Conservation (phyloP, 352 stramenopile species). For the Globisporangium heterothallicum region DNA sequence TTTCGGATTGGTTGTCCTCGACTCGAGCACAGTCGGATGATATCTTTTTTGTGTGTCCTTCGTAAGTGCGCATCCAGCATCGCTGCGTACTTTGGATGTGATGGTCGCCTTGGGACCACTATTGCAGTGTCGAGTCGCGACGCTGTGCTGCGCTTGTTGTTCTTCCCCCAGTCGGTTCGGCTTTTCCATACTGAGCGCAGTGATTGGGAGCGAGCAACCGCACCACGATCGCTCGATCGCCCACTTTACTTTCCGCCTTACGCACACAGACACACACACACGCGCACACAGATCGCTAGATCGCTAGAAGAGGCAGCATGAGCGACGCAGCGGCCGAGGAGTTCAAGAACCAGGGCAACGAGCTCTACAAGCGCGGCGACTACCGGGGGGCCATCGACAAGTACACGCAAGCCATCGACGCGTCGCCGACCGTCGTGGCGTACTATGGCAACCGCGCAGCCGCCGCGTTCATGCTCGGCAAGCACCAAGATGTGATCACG, state of each 20-base stretch:
- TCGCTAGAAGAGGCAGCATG: slow-evolving; percentile 19
- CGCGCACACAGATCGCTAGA: not conserved
- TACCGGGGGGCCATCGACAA: slow-evolving; percentile 87
- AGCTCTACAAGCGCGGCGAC: slow-evolving; percentile 89
- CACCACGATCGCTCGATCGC: not conserved
- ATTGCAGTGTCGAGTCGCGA: not conserved
- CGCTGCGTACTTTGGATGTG: not conserved
- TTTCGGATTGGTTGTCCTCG: too few relatives aligned
- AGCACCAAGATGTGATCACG: slow-evolving; percentile 86
- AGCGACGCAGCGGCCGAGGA: slow-evolving; percentile 58
- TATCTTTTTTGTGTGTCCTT: too few relatives aligned
- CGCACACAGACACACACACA: slow-evolving; percentile 5
- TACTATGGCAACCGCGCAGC: slow-evolving; percentile 91
- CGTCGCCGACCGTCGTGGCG: slow-evolving; percentile 72
- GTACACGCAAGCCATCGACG: slow-evolving; percentile 89
- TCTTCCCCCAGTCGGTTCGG: not conserved
- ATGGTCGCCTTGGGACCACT: not conserved
- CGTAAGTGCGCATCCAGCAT: not conserved
- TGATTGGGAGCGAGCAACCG: not conserved
- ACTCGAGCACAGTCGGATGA: too few relatives aligned
- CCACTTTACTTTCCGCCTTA: slow-evolving; percentile 6
- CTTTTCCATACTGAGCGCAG: not conserved
- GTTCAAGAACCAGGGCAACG: slow-evolving; percentile 86
- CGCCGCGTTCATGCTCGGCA: slow-evolving; percentile 86
- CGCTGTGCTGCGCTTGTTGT: not conserved